Base-by-base conservation (phyloP, 352 stramenopile species). In the Hyaloperonospora brassicae region DNA sequence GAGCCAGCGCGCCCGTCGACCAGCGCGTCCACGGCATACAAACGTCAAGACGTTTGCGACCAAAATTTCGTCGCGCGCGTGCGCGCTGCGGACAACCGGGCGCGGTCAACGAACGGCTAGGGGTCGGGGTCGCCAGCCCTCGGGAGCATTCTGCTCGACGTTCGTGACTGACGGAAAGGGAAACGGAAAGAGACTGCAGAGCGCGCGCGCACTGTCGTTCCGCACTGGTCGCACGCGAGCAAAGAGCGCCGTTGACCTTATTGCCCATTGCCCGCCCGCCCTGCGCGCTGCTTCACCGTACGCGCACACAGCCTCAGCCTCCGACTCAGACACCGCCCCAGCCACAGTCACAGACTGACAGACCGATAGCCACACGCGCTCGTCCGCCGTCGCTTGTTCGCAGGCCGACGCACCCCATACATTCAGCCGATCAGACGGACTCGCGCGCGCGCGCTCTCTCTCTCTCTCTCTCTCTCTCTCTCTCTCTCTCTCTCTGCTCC, bases 131-230 rank as follows among this genome's bases (percentile, higher is more conserved):
- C 27, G 4, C 27, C 4, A 34, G 8, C 27, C 27, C 27, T 34
- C 8, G 4, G 4, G 27, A 34, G 27, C 41, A 63, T 63, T 67
- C 60, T 67, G 60, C 61, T 58, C 55, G 55, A 57, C 47, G 59
- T 49, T 62, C 55, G 52, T 57, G 61, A 65, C 31, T 62, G 61
- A 69, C 30, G 35, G 61, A 53, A 68, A 58, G 27, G 51, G 63
- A 68, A 71, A 71, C 58, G 57, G 61, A 64, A 62, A 59, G 48
- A 38, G 10, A 14, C 36, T 42, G 48, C 17, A 17, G 17, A 17
- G 17, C 35, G 44, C 52, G 38, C 58, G 59, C 56, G 49, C 55
- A 62, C 34, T 23, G 42, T 45, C 36, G n/a, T 44, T 5, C 5
- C 36, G 12, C 36, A 42, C 21, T 14, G 22, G 39, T 44, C 39